Conservation (phyloP, 371 early-diverging fungal genomes). For the Apophysomyces sp. region DNA sequence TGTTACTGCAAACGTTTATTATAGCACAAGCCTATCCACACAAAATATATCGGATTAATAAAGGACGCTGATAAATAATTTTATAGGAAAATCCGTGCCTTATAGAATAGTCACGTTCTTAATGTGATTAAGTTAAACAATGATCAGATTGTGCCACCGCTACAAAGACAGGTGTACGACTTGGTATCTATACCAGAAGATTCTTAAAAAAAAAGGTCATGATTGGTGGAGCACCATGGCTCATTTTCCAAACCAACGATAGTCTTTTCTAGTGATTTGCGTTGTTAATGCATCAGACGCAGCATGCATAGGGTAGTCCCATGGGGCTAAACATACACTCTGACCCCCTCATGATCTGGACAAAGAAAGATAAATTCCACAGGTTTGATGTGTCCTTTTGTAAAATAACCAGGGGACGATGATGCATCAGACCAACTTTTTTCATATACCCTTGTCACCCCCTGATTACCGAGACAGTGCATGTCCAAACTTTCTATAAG, state of each 20-base stretch:
- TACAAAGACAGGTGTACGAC: too few relatives aligned
- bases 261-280: background rate
- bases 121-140: too few relatives aligned
- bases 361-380: constrained; percentile 1
- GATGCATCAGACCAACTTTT: background rate
- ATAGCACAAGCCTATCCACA: background rate
- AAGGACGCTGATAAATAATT: background rate
- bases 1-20: background rate
- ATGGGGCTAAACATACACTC: background rate
- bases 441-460: background rate
- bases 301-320: background rate
- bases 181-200: too few relatives aligned
- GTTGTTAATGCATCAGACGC: constrained; percentile 2
- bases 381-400: background rate
- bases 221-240: background rate
- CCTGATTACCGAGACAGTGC: background rate
- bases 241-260: constrained; percentile 1
- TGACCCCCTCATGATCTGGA: constrained; percentile 1
- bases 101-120: too few relatives aligned
- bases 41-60: background rate
- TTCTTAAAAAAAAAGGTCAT: too few relatives aligned
- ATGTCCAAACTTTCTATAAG: background rate
- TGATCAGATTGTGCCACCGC: too few relatives aligned
- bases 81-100: too few relatives aligned
- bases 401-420: background rate